Percentiles rank a stretch among this genome's conserved stretches.
Evolutionary conservation across 148 eudicot species (phyloP).

Genomic region (Camellia lanceoleosa): DNA sequence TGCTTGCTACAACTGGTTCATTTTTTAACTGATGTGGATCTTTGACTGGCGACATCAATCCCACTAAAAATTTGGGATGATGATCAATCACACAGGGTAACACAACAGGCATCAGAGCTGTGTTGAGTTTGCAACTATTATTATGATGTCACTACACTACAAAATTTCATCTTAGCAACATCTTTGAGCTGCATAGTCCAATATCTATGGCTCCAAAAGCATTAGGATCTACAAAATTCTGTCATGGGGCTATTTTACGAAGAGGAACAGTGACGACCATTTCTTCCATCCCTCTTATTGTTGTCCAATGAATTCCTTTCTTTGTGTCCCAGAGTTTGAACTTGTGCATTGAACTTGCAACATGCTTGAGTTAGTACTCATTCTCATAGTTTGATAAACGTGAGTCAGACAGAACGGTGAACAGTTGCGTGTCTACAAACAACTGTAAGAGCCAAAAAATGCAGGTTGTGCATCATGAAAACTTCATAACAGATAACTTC

Average conservation of each 20-base stretch:
- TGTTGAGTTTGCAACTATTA: background rate
- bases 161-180: conserved; percentile 23
- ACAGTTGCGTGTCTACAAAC: conserved; percentile 87
- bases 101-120: conserved; percentile 8
- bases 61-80: conserved; percentile 25
- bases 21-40: background rate
- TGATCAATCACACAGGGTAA: conserved; percentile 2
- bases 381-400: conserved; percentile 63
- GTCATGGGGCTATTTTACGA: background rate
- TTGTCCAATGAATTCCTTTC: background rate
- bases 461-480: background rate
- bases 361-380: conserved; percentile 23
- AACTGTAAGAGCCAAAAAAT: conserved; percentile 48
- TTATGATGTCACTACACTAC: conserved; percentile 27
- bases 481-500: background rate
- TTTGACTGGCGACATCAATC: conserved; percentile 1
- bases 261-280: background rate
- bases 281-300: background rate
- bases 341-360: background rate
- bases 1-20: background rate
- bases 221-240: background rate
- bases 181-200: conserved; percentile 3
- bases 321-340: background rate
- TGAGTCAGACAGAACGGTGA: conserved; percentile 74
- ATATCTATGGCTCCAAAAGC: background rate